Evolutionary conservation across 306 rosid species (phyloP), one percentile per base, ranked within the genome.

Genomic region (Pachyrhizus erosus): DNA sequence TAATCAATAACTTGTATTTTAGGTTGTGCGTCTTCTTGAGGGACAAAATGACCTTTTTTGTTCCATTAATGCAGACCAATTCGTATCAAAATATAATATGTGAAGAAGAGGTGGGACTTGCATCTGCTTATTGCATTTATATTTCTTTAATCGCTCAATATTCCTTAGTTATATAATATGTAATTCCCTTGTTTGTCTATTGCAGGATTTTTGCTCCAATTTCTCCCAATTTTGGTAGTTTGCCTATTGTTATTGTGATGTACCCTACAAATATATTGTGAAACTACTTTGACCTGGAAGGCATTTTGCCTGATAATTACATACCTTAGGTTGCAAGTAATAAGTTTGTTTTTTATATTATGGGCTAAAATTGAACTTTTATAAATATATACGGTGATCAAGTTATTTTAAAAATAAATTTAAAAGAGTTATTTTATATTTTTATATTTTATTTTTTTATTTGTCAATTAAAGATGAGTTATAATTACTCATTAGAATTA

Each of bases 11-110:
- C 65, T 77, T 77, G 45, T n/a, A 34, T 24, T 66, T 78, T 84
- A 91, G 95, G 91, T 89, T 61, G 91, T 89, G 60, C 91, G 91
- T 60, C 83, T 88, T 81, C 89, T 91, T 18, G 95, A 89, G 81
- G 93, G 91, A 26, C 86, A 86, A 27, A 91, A 73, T 70, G 88
- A 86, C 48, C 83, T 76, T 57, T 89, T 81, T 79, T 82, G 79
- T 48, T 80, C 80, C 61, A 54, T 87, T n/a, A 18, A 52, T 18
- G 88, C 75, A 66, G 87, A 87, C 61, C 87, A 87, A 37, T 60
- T 42, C 9, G 31, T 75, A 69, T 88, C 91, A 31, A 80, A 64
- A 51, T 78, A 55, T 54, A 75, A 34, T 37, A 68, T 70, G 71
- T 86, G 86, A 86, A 70, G 78, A 73, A 31, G 2, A 24, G 14